phyloP scores from a whole-genome alignment of 1,284 basidiomycete genomes.

The Melampsora medusae region DNA sequence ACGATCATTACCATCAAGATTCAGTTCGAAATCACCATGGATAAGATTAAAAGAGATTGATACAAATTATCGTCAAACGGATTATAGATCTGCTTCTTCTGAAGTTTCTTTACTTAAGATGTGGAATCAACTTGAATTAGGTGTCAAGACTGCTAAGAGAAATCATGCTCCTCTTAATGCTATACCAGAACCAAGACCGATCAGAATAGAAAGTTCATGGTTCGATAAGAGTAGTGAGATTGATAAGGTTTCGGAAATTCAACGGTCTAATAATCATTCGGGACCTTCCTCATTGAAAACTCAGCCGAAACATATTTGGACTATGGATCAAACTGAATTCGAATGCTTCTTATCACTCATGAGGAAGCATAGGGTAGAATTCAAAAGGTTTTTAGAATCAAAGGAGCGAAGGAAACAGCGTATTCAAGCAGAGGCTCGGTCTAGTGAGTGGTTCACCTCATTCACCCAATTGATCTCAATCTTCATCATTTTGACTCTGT shows the following conservation, averaged over 20 bases:
- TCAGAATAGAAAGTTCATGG: constrained; percentile 38
- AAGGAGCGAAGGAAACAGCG: constrained; percentile 25
- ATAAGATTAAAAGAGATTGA: constrained; percentile 38
- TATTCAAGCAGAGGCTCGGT: background rate
- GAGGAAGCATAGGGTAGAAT: constrained; percentile 6
- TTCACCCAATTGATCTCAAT: background rate
- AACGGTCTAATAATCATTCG: background rate
- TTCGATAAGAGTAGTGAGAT: constrained; percentile 25
- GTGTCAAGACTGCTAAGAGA: constrained; percentile 33
- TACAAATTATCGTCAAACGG: constrained; percentile 28
- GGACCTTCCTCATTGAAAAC: background rate
- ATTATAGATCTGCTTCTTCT: constrained; percentile 36
- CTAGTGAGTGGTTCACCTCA: background rate
- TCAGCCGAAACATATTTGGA: constrained; percentile 43
- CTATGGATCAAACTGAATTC: constrained; percentile 43
- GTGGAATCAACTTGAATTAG: constrained; percentile 37
- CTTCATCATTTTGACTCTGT: background rate
- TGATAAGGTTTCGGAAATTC: background rate
- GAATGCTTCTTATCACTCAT: constrained; percentile 28
- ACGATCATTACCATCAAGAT: constrained; percentile 22
- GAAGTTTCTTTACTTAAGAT: constrained; percentile 35
- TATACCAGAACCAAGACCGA: constrained; percentile 33
- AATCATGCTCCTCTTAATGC: constrained; percentile 17
- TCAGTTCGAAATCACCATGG: constrained; percentile 37
- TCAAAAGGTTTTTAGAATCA: constrained; percentile 31